Evolutionary conservation across 1,284 basidiomycete genomes (phyloP).

Genomic region (Ceratobasidium theobromae): DNA sequence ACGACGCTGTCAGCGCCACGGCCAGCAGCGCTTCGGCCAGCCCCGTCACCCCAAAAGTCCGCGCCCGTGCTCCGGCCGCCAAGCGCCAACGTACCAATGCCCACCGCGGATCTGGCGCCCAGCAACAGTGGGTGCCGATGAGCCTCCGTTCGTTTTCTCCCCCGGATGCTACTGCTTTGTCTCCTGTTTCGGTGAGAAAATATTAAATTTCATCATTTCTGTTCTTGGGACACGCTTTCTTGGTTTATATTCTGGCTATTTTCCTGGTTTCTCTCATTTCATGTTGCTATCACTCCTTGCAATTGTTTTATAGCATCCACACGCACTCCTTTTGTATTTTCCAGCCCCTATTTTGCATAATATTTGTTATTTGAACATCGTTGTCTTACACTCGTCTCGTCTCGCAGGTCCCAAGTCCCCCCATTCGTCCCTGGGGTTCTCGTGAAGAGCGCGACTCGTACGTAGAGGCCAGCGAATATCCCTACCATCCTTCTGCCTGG

Average conservation of each 20-base stretch:
- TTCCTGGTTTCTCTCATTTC: background rate
- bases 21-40: constrained; percentile 18
- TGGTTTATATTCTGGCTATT: background rate
- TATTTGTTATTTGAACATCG: constrained; percentile 13
- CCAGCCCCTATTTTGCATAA: constrained; percentile 23
- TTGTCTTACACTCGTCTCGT: constrained; percentile 20
- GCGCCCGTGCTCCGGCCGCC: constrained; percentile 22
- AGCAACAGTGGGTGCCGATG: constrained; percentile 23
- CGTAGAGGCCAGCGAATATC: constrained; percentile 34
- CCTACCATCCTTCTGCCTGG: constrained; percentile 35
- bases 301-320: constrained; percentile 23
- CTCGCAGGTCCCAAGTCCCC: constrained; percentile 13
- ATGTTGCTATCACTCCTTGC: constrained; percentile 4
- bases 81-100: constrained; percentile 21
- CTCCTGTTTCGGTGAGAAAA: constrained; percentile 29
- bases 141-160: constrained; percentile 23
- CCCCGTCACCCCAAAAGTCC: constrained; percentile 13
- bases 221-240: background rate
- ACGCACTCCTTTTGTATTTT: constrained; percentile 22
- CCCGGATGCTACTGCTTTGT: background rate
- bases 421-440: constrained; percentile 23
- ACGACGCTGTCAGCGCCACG: constrained; percentile 15
- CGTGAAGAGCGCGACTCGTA: constrained; percentile 36
- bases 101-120: constrained; percentile 5
- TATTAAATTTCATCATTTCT: background rate